Percentiles rank a stretch among this genome's conserved stretches.
Conservation (phyloP, 306 rosid genomes). For the Malus sylvestris region DNA sequence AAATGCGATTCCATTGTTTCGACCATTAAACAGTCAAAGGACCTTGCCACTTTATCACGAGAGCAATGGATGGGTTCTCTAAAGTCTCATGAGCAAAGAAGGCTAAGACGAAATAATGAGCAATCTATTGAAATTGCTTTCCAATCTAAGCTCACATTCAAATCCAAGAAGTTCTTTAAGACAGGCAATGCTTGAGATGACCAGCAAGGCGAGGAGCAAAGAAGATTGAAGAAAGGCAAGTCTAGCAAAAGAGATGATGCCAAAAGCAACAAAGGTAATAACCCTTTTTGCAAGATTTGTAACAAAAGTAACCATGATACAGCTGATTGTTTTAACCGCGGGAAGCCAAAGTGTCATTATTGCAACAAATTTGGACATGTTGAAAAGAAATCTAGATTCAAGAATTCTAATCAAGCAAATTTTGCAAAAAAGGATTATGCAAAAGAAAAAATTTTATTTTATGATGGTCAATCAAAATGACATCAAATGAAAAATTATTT, state of each 20-base stretch:
- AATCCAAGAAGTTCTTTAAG: no score
- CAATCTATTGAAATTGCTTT: neutral
- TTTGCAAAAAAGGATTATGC: neutral
- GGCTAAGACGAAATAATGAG: neutral
- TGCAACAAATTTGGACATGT: neutral
- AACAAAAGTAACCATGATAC: no score
- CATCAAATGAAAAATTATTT: neutral
- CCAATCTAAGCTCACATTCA: neutral
- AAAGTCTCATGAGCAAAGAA: neutral
- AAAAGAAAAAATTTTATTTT: neutral
- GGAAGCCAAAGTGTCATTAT: conserved; percentile 1
- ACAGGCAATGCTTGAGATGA: neutral
- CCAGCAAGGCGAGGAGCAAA: neutral
- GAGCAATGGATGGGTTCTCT: neutral
- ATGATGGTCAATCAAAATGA: no score
- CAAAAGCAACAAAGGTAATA: neutral
- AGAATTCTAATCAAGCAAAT: neutral
- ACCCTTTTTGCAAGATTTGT: no score
- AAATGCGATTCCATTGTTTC: neutral
- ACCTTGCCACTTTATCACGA: neutral
- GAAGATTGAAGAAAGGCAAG: neutral
- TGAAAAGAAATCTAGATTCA: neutral
- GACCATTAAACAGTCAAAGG: neutral
- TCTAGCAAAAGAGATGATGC: neutral
- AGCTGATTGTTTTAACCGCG: neutral